Percentiles rank a stretch among this genome's conserved stretches.
Evolutionary conservation across 352 stramenopile genomes (phyloP).

Genomic region (Globisporangium canariense): DNA sequence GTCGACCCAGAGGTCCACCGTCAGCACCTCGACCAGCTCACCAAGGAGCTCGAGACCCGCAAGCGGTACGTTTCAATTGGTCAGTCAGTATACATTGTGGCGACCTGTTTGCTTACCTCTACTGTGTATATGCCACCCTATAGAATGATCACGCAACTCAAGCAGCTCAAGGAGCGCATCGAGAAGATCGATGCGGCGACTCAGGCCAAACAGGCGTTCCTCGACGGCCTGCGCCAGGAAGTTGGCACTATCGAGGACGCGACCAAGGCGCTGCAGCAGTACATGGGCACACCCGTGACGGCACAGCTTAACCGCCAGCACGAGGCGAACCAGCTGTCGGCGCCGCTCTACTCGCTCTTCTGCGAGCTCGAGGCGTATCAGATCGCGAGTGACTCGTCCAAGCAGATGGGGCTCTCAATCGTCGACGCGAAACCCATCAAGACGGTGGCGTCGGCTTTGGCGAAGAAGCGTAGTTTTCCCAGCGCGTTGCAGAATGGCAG

Average conservation of each 20-base stretch:
- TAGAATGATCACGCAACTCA: constrained; percentile 55
- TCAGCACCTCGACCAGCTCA: constrained; percentile 65
- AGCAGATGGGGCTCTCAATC: constrained; percentile 50
- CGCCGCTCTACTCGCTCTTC: constrained; percentile 66
- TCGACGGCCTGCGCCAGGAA: constrained; percentile 48
- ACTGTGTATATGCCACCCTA: background rate
- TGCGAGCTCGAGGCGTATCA: constrained; percentile 74
- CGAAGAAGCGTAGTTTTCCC: constrained; percentile 18
- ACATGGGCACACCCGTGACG: constrained; percentile 51
- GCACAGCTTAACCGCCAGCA: constrained; percentile 37
- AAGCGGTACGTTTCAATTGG: constrained; percentile 37
- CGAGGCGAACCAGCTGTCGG: constrained; percentile 42
- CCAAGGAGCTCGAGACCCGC: constrained; percentile 51
- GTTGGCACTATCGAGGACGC: constrained; percentile 54
- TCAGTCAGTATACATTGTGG: background rate
- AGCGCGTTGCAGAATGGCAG: constrained; percentile 16
- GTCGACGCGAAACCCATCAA: constrained; percentile 34
- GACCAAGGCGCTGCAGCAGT: constrained; percentile 53
- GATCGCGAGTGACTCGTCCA: constrained; percentile 41
- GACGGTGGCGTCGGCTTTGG: constrained; percentile 15
- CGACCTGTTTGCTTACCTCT: background rate
- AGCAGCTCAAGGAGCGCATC: constrained; percentile 61
- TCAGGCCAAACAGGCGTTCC: constrained; percentile 56
- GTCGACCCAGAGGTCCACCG: constrained; percentile 52
- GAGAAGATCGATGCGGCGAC: constrained; percentile 48